These are phyloP conservation scores for Hirschioporus abietinus DNA, from an alignment of 768 basidiomycete genomes.

Conservation along the genomic window DNA sequence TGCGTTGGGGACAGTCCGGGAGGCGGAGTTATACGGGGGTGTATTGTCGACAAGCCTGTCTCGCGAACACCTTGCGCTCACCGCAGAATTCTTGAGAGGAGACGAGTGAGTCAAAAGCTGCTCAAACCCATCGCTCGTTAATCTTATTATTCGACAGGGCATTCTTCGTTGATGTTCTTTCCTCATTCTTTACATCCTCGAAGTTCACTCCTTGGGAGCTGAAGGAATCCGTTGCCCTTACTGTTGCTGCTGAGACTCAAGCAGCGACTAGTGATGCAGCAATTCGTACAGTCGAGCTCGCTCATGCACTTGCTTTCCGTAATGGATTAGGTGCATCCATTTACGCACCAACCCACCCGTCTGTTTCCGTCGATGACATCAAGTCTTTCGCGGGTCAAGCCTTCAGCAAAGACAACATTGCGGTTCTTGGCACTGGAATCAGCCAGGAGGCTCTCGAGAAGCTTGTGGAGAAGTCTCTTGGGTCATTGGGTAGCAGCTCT, in stretches of 20 bases:
- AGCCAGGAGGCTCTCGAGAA: slow-evolving; percentile 60
- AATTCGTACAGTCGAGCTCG: slow-evolving; percentile 75
- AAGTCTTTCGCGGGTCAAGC: slow-evolving; percentile 66
- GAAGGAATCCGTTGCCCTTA: slow-evolving; percentile 65
- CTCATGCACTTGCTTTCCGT: slow-evolving; percentile 91
- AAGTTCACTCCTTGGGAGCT: slow-evolving; percentile 79
- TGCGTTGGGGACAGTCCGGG: slow-evolving; percentile 83
- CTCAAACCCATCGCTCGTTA: slow-evolving; percentile 4
- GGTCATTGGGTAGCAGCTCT: slow-evolving; percentile 28
- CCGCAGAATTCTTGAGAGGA: slow-evolving; percentile 90
- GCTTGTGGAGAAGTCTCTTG: slow-evolving; percentile 69
- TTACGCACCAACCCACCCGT: slow-evolving; percentile 68
- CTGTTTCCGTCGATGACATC: slow-evolving; percentile 63
- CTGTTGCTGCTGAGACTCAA: slow-evolving; percentile 64
- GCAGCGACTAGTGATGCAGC: slow-evolving; percentile 56
- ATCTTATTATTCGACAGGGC: slow-evolving; percentile 38
- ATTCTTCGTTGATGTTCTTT: slow-evolving; percentile 87
- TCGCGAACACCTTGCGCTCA: slow-evolving; percentile 87
- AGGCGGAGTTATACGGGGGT: slow-evolving; percentile 92
- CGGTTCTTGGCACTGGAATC: slow-evolving; percentile 85
- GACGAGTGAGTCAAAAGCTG: slow-evolving; percentile 73
- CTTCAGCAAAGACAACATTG: slow-evolving; percentile 76
- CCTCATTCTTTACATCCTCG: slow-evolving; percentile 77
- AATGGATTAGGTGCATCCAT: slow-evolving; percentile 87
- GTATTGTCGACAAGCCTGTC: slow-evolving; percentile 79